Base-by-base conservation (phyloP, 306 rosid genomes). In the Chamaecrista fasciculata region DNA sequence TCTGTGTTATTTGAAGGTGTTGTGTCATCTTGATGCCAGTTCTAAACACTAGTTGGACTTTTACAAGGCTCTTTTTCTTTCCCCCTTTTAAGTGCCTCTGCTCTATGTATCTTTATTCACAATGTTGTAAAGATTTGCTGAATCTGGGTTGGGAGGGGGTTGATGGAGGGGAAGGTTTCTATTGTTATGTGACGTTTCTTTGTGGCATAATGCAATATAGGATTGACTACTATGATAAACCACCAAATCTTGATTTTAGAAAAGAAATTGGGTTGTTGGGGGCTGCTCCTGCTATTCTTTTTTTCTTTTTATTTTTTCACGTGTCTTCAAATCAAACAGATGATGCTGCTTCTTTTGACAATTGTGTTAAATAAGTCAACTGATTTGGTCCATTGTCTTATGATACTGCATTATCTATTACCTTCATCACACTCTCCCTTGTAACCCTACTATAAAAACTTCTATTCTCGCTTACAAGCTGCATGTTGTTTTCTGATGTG, bases 381-480 rank as follows among this genome's bases (percentile, higher is more conserved):
- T 36, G 40, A 36, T 36, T 36, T 36, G 40, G 40, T 36, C 40
- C 40, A 36, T 36, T 36, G 4, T 36, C 40, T 36, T 6, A 8
- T 36, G 7, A 36, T 36, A 10, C 40, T 70, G 56, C 15, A 29
- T 57, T 43, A 57, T 26, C 44, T 18, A 44, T 42, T 4, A 21
- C n/a, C n/a, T n/a, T n/a, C n/a, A n/a, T n/a, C n/a, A n/a, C n/a
- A n/a, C n/a, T n/a, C n/a, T n/a, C n/a, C n/a, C n/a, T n/a, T n/a
- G n/a, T n/a, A n/a, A n/a, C n/a, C n/a, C n/a, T n/a, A n/a, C n/a
- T n/a, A n/a, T n/a, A n/a, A n/a, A n/a, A n/a, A n/a, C n/a, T n/a
- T n/a, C n/a, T n/a, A n/a, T n/a, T n/a, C n/a, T n/a, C n/a, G 11
- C 21, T 40, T 16, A 19, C 42, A 52, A 51, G 71, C 67, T 57